These are phyloP conservation scores for Coniosporium apollinis DNA, from an alignment of 495 filamentous ascomycete species.

Conservation along the genomic window DNA sequence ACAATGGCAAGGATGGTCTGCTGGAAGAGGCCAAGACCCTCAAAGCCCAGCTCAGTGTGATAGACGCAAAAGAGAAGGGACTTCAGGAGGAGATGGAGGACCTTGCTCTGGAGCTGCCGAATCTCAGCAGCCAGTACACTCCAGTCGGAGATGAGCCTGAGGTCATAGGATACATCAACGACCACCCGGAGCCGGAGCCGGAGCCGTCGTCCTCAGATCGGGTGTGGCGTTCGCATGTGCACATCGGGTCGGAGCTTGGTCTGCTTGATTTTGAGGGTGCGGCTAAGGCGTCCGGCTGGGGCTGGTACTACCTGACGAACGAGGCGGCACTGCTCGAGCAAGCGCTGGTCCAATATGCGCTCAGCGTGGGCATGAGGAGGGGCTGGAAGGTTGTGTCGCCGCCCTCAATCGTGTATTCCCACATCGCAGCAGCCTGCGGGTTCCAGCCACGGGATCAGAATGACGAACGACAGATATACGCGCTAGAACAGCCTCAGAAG, in stretches of 20 bases:
- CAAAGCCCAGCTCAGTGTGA: conserved; percentile 44
- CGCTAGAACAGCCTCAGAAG: conserved; percentile 41
- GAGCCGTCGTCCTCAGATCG: conserved; percentile 31
- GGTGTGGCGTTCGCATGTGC: conserved; percentile 52
- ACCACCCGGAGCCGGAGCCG: conserved; percentile 42
- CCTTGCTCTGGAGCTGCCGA: conserved; percentile 69
- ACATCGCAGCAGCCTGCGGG: conserved; percentile 78
- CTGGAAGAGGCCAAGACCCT: conserved; percentile 50
- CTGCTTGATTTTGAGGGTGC: conserved; percentile 75
- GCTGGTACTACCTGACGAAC: conserved; percentile 87
- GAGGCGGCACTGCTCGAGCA: conserved; percentile 85
- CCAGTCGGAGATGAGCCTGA: conserved; percentile 48
- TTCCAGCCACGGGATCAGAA: conserved; percentile 85
- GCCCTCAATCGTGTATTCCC: conserved; percentile 79
- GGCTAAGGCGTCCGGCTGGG: conserved; percentile 71
- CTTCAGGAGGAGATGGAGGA: conserved; percentile 50
- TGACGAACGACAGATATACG: conserved; percentile 82
- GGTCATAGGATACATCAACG: conserved; percentile 57
- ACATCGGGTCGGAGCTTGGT: conserved; percentile 64
- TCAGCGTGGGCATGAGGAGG: conserved; percentile 45
- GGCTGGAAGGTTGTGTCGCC: conserved; percentile 68
- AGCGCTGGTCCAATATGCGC: conserved; percentile 73
- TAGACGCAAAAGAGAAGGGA: conserved; percentile 40
- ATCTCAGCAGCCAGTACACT: conserved; percentile 60
- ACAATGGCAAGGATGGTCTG: conserved; percentile 25